Evolutionary conservation across 495 filamentous ascomycete species (phyloP), one percentile per base, ranked within the genome.

Genomic region (Neurospora africana): DNA sequence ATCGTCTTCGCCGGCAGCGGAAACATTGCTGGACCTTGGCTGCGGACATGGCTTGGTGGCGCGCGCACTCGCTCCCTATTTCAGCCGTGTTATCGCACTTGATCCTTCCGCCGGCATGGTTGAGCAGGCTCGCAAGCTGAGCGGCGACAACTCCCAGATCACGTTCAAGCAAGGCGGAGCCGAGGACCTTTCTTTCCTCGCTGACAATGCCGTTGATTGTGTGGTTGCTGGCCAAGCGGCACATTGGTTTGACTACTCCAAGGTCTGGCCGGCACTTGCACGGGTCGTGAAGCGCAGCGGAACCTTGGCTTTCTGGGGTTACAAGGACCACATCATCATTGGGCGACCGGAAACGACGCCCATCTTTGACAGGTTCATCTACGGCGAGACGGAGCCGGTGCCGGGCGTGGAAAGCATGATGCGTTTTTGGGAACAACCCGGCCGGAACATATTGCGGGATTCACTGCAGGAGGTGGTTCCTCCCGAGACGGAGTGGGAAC

Each of bases 91-190:
- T 11, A 73, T 88, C 13, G 89, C 83, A 68, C 84, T 85, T 61
- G 89, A 90, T 73, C 88, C 89, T n/a, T 89, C 86, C 4, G 67
- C 79, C 4, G 81, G 82, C 68, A 91, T 90, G 88, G 83, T 90
- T 61, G 74, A 79, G 37, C 86, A 89, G 74, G 89, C 89, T 0
- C 73, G 75, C 43, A 75, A 81, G 37, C 76, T 82, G 15, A 87
- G 82, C 11, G 74, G 76, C 2, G 73, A 84, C 37, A 65, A 33
- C 53, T 75, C 81, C 3, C 84, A 85, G 40, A 82, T 91, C 69
- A 79, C 73, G 4, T 86, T 87, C 72, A 80, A 73, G 33, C 75
- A 81, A 39, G 82, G 82, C 13, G 72, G 78, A 0, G 87, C 89
- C 1, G 88, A 91, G 72, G 78, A 84, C 65, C 75, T 89, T 9